Percentiles rank a stretch among this genome's conserved stretches.
Conservation (phyloP, 2,329 filamentous ascomycete species). For the Verticillium albo-atrum region DNA sequence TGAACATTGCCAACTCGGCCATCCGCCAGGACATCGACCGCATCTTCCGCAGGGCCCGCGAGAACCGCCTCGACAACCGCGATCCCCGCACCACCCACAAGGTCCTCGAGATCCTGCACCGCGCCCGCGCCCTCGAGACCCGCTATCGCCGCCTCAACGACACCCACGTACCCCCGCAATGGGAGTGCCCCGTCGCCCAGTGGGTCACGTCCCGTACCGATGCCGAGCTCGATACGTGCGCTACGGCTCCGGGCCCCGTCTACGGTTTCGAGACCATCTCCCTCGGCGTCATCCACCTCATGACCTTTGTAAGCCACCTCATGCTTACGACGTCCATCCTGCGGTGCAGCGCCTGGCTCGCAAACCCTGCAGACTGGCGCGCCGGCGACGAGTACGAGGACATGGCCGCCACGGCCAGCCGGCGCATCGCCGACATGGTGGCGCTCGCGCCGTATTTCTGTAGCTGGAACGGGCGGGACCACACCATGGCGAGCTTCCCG, state of each 20-base stretch:
- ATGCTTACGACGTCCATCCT: conserved; percentile 17
- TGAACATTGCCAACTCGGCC: conserved; percentile 14
- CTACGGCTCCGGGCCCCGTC: conserved; percentile 8
- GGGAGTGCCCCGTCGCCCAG: conserved; percentile 8
- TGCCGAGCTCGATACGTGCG: conserved; percentile 7
- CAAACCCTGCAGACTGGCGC: conserved; percentile 6
- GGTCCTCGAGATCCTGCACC: conserved; percentile 8
- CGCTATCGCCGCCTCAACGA: conserved; percentile 11
- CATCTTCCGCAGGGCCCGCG: background rate
- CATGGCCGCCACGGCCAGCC: conserved; percentile 9
- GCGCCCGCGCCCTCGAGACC: conserved; percentile 9
- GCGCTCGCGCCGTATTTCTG: conserved; percentile 13
- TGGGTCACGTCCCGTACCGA: conserved; percentile 8
- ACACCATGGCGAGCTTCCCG: conserved; percentile 10
- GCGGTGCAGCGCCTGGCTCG: conserved; percentile 16
- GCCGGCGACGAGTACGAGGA: conserved; percentile 12
- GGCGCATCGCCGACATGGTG: conserved; percentile 14
- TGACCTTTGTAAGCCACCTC: conserved; percentile 15
- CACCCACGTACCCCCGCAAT: conserved; percentile 7
- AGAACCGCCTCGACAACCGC: background rate
- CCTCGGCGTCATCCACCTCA: conserved; percentile 13
- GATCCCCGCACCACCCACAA: conserved; percentile 9
- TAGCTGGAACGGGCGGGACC: conserved; percentile 13
- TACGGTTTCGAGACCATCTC: conserved; percentile 15
- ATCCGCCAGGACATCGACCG: conserved; percentile 14